Evolutionary conservation across 2,329 filamentous ascomycete genomes (phyloP).

Genomic region (Dactylellina leptospora): DNA sequence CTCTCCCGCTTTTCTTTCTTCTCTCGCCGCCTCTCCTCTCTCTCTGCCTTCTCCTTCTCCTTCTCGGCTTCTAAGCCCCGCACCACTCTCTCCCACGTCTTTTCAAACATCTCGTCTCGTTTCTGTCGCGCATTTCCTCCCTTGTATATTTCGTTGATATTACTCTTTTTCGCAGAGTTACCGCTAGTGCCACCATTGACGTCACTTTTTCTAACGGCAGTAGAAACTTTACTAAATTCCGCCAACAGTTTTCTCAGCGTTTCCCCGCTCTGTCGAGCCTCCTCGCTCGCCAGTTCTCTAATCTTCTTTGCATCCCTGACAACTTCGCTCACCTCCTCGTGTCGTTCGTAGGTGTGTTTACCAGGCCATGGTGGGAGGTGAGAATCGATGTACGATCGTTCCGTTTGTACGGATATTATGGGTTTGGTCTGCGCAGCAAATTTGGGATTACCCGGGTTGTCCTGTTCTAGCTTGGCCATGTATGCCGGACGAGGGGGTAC

Average conservation of each 20-base stretch:
- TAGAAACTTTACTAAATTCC: slow-evolving; percentile 56
- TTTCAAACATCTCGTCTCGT: slow-evolving; percentile 46
- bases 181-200: slow-evolving; percentile 7
- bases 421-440: slow-evolving; percentile 66
- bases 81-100: slow-evolving; percentile 50
- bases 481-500: slow-evolving; percentile 30
- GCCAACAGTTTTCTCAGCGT: slow-evolving; percentile 69
- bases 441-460: slow-evolving; percentile 60
- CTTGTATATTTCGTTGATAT: slow-evolving; percentile 27
- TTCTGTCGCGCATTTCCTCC: slow-evolving; percentile 48
- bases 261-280: slow-evolving; percentile 72
- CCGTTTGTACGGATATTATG: slow-evolving; percentile 61
- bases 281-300: slow-evolving; percentile 71
- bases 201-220: slow-evolving; percentile 28
- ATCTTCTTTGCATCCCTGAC: slow-evolving; percentile 70
- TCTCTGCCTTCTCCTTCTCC: slow-evolving; percentile 36
- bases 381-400: slow-evolving; percentile 66
- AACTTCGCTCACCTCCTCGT: slow-evolving; percentile 68
- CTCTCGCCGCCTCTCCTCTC: slow-evolving; percentile 26
- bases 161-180: slow-evolving; percentile 1
- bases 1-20: slow-evolving; percentile 37
- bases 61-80: slow-evolving; percentile 44
- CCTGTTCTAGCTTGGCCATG: slow-evolving; percentile 54
- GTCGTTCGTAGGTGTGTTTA: slow-evolving; percentile 71
- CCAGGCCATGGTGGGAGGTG: slow-evolving; percentile 72